phyloP scores from a whole-genome alignment of 2,329 filamentous ascomycete genomes.

The Aspergillus sp. region DNA sequence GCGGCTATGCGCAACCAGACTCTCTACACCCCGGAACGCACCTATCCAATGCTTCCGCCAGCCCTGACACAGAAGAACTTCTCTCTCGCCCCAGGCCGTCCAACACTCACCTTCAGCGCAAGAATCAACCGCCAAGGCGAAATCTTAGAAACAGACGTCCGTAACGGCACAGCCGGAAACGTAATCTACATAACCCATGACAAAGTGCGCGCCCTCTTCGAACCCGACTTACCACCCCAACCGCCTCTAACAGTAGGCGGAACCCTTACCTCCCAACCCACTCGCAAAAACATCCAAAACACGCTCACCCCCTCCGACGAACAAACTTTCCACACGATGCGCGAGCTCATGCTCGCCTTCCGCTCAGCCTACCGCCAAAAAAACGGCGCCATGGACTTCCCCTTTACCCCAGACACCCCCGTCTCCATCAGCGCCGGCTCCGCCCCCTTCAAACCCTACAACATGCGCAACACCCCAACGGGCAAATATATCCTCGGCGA shows the following conservation, averaged over 20 bases:
- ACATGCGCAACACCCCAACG: constrained; percentile 18
- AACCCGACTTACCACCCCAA: constrained; percentile 15
- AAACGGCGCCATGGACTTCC: constrained; percentile 36
- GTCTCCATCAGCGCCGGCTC: constrained; percentile 22
- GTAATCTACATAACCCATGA: constrained; percentile 48
- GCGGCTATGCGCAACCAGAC: constrained; percentile 50
- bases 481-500: constrained; percentile 35
- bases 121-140: constrained; percentile 47
- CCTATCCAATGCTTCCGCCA: constrained; percentile 52
- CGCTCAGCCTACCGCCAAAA: constrained; percentile 24
- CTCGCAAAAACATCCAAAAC: constrained; percentile 18
- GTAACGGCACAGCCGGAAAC: constrained; percentile 49
- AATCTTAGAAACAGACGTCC: constrained; percentile 49
- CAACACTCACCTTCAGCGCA: constrained; percentile 56
- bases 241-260: constrained; percentile 27
- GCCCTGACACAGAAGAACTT: constrained; percentile 46
- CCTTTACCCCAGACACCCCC: constrained; percentile 9
- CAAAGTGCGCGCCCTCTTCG: constrained; percentile 33
- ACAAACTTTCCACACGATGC: constrained; percentile 27
- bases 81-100: constrained; percentile 48
- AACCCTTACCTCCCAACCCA: constrained; percentile 12
- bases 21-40: constrained; percentile 48
- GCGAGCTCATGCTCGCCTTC: constrained; percentile 34
- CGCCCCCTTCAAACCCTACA: constrained; percentile 18
- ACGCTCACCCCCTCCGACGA: constrained; percentile 28